Conservation (phyloP, 2,329 filamentous ascomycete species). For the Xylaria sp. region DNA sequence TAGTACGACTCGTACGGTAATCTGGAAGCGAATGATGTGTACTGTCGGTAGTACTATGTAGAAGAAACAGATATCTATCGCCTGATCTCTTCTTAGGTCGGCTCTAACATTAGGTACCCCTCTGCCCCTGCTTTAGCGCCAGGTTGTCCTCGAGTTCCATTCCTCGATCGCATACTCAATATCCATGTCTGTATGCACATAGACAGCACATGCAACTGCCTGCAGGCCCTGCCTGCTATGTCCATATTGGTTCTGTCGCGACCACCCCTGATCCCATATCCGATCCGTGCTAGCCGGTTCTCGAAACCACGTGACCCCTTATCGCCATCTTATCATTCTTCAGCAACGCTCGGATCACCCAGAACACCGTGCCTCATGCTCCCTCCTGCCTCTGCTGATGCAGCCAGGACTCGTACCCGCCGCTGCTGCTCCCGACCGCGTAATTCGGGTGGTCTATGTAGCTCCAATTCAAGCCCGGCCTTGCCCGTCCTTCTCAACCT, state of each 20-base stretch:
- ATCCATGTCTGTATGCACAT: too few relatives aligned
- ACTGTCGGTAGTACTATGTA: not conserved
- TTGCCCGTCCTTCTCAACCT: conserved; percentile 33
- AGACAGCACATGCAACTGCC: too few relatives aligned
- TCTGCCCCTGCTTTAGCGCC: too few relatives aligned
- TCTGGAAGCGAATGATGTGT: too few relatives aligned
- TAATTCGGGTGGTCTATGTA: conserved; percentile 24
- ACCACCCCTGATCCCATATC: not conserved
- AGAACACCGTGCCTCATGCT: conserved; percentile 4
- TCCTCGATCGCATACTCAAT: too few relatives aligned
- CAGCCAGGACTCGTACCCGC: conserved; percentile 24
- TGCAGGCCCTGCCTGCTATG: too few relatives aligned
- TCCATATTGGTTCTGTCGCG: not conserved
- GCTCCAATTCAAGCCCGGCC: conserved; percentile 31
- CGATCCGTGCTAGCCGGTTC: not conserved
- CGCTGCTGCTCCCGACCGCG: conserved; percentile 23
- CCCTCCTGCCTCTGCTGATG: not conserved
- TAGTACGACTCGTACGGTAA: too few relatives aligned
- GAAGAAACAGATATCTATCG: not conserved
- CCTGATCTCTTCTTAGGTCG: too few relatives aligned
- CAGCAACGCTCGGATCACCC: conserved; percentile 5
- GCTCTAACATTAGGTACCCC: too few relatives aligned
- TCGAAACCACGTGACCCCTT: conserved; percentile 10
- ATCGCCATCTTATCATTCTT: not conserved
- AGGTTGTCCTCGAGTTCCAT: too few relatives aligned